Evolutionary conservation across 2,329 filamentous ascomycete genomes (phyloP), one percentile per base, ranked within the genome.

Genomic region (Cercospora nicotianae): DNA sequence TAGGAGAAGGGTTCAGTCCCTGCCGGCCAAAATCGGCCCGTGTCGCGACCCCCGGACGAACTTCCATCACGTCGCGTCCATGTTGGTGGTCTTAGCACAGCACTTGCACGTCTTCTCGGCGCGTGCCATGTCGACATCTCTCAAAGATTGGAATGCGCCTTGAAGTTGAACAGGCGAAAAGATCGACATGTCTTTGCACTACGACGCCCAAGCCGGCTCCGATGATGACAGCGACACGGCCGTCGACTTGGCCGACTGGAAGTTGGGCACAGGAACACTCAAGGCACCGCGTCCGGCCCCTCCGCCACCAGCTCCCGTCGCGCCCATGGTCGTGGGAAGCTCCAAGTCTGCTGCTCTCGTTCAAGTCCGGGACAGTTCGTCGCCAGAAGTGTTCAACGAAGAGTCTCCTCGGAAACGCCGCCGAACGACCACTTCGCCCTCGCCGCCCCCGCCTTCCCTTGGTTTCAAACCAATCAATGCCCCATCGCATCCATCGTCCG

Each of bases 201-300:
- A 73, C 67, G 67, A 73, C 28, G 68, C 72, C 3, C 71, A 65
- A 28, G 71, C 42, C 64, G 74, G 76, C 55, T 74, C 72, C 28
- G 73, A 77, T 51, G 76, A 75, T 10, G 67, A 61, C 39, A 66
- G 65, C 36, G 67, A 66, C 28, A 58, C 55, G 16, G 55, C 16
- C 26, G 67, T 75, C 28, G 73, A 77, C 62, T 65, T 77, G 31
- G 69, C 73, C 4, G 58, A 69, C 62, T 78, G 75, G 75, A 71
- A 75, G 65, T 36, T 64, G 30, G 26, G 18, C 31, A 57, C 18
- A 20, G 57, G 30, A 16, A 20, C 62, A n/a, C 26, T 57, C 28
- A 60, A 67, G 13, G 58, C 71, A 45, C 48, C 62, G 13, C 62
- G 58, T 51, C 33, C 63, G 23, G 28, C 31, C 13, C 28, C 55